phyloP scores from a whole-genome alignment of 192 early-diverging fungal genomes.

The Coemansia erecta region DNA sequence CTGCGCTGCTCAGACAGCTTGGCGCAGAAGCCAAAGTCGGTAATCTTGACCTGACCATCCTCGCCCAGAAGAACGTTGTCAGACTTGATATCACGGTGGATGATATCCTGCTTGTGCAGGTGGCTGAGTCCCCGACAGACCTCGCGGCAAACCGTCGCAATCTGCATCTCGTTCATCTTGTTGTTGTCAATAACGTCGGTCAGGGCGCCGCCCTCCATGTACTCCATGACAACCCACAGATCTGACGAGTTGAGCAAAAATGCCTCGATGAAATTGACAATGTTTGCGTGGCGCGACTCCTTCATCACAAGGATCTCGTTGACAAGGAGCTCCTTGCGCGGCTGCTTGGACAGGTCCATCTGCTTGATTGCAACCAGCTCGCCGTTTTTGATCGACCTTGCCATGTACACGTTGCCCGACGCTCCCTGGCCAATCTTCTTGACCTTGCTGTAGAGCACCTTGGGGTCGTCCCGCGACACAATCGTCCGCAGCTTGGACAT shows the following conservation, averaged over 20 bases:
- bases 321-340: slow-evolving; percentile 86
- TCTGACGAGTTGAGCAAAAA: slow-evolving; percentile 81
- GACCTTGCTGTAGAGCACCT: slow-evolving; percentile 84
- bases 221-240: slow-evolving; percentile 98
- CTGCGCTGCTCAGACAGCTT: slow-evolving; percentile 79
- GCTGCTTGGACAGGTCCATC: slow-evolving; percentile 85
- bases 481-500: slow-evolving; percentile 90
- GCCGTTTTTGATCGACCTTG: slow-evolving; percentile 67
- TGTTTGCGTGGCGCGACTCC: slow-evolving; percentile 89
- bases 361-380: slow-evolving; percentile 91
- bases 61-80: slow-evolving; percentile 85
- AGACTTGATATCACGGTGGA: slow-evolving; percentile 90
- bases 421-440: slow-evolving; percentile 98
- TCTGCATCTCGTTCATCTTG: slow-evolving; percentile 88
- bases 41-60: slow-evolving; percentile 81
- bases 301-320: slow-evolving; percentile 95
- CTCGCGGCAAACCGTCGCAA: slow-evolving; percentile 90
- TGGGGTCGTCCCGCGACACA: slow-evolving; percentile 90
- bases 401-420: slow-evolving; percentile 97
- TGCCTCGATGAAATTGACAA: slow-evolving; percentile 95
- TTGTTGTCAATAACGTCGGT: slow-evolving; percentile 97
- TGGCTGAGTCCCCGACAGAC: slow-evolving; percentile 74
- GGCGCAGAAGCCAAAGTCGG: slow-evolving; percentile 95
- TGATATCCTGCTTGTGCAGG: slow-evolving; percentile 79
- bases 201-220: slow-evolving; percentile 97